Evolutionary conservation across 2,329 filamentous ascomycete genomes (phyloP).

Genomic region (Cladophialophora bantiana): DNA sequence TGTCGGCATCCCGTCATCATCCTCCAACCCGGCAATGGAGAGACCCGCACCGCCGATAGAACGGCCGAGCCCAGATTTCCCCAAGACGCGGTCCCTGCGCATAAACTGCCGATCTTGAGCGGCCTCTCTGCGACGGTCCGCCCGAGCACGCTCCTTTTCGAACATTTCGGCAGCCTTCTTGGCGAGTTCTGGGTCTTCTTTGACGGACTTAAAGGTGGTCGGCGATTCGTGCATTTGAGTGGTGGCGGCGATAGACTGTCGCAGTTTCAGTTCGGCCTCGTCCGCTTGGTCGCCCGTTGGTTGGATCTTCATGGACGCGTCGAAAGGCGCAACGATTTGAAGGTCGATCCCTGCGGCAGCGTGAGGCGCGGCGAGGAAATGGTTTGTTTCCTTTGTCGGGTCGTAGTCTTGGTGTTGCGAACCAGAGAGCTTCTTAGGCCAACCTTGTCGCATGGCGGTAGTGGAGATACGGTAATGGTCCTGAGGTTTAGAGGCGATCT

Average conservation of each 20-base stretch:
- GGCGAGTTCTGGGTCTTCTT: conserved; percentile 68
- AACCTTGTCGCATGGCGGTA: conserved; percentile 60
- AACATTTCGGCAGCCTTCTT: conserved; percentile 65
- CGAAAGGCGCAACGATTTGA: conserved; percentile 68
- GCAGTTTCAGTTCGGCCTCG: conserved; percentile 67
- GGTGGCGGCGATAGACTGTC: conserved; percentile 65
- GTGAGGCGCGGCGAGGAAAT: conserved; percentile 66
- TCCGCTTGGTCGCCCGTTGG: conserved; percentile 64
- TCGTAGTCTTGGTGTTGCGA: conserved; percentile 53
- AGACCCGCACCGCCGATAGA: conserved; percentile 57
- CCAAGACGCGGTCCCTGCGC: conserved; percentile 55
- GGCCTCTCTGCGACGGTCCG: conserved; percentile 62
- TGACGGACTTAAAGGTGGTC: conserved; percentile 47
- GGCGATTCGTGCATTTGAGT: conserved; percentile 59
- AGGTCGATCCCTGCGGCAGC: conserved; percentile 64
- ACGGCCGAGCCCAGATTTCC: conserved; percentile 56
- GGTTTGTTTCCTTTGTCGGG: conserved; percentile 65
- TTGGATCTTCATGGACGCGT: conserved; percentile 64
- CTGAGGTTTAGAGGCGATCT: conserved; percentile 67
- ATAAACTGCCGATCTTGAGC: conserved; percentile 63
- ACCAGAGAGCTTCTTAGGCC: conserved; percentile 46
- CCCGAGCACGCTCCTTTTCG: conserved; percentile 64
- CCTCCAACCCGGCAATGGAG: conserved; percentile 64
- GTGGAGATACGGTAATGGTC: conserved; percentile 67
- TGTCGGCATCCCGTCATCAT: conserved; percentile 58